Base-by-base conservation (phyloP, 2,329 filamentous ascomycete genomes). In the Aspergillus ochraceus region DNA sequence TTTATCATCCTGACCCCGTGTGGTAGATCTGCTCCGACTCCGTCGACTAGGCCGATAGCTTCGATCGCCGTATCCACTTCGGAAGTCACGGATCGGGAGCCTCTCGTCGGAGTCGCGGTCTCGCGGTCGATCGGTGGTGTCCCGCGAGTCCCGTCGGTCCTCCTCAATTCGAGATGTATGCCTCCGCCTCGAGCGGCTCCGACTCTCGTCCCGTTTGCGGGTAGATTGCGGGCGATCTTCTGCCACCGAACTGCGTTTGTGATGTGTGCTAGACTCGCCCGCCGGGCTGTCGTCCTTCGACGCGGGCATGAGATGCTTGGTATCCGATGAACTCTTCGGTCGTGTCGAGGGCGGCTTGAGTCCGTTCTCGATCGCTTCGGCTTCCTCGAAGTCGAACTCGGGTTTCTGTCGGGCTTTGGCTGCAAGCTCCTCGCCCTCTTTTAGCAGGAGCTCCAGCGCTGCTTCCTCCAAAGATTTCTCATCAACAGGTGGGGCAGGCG, bases 401-500 rank as follows among this genome's bases (percentile, higher is more conserved):
- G 80, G 80, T 58, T 81, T 79, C 60, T 79, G 76, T 42, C 76
- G 74, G 3, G 79, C 77, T 65, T 83, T 84, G 24, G 82, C 82
- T 9, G 82, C 81, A 61, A 83, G 76, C 63, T 83, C 79, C 65
- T 84, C 79, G 52, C 83, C 82, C 70, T 86, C 84, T 64, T 78
- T 80, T 22, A 86, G 66, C 11, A 86, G 75, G 61, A 82, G 69
- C 59, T 84, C 79, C 55, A 86, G 73, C 11, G 84, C 84, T 42
- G 81, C 77, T 62, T 83, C 80, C 66, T 86, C 84, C 50, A 86
- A 69, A 19, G 81, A 79, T 69, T 85, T 84, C 59, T 85, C 82
- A 58, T 80, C 78, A 52, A 84, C 78, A 10, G 74, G 73, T 6
- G 71, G 72, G 2, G 61, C 58, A 47, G 69, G 66, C 3, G 22